phyloP scores from a whole-genome alignment of 345 rosid genomes.

The Punica granatum region DNA sequence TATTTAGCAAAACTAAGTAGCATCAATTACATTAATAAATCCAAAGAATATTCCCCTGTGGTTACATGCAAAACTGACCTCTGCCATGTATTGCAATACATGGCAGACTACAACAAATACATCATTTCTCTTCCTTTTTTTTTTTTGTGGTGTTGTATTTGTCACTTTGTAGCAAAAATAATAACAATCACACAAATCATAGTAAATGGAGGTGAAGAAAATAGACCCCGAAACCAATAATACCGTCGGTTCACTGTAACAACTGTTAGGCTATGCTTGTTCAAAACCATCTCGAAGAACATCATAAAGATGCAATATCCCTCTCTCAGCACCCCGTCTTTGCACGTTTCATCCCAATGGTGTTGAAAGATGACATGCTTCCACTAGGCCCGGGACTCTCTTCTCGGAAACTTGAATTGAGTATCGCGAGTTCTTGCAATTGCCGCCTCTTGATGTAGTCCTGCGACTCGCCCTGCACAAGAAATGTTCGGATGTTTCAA shows the following conservation, averaged over 20 bases:
- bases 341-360: slow-evolving; percentile 92
- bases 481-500: neutral
- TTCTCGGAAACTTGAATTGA: slow-evolving; percentile 87
- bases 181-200: slow-evolving; percentile 14
- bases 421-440: slow-evolving; percentile 74
- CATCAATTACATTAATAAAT: slow-evolving; percentile 48
- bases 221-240: slow-evolving; percentile 9
- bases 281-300: slow-evolving; percentile 15
- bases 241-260: slow-evolving; percentile 38
- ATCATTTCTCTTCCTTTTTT: slow-evolving; percentile 18
- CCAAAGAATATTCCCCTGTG: slow-evolving; percentile 35
- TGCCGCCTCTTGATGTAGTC: slow-evolving; percentile 92
- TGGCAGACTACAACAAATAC: slow-evolving; percentile 20
- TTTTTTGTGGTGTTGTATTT: slow-evolving; percentile 5
- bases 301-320: slow-evolving; percentile 6
- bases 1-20: slow-evolving; percentile 24
- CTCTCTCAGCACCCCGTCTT: slow-evolving; percentile 67
- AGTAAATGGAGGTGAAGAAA: slow-evolving; percentile 5
- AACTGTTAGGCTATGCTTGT: slow-evolving; percentile 43
- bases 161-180: slow-evolving; percentile 14
- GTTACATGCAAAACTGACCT: slow-evolving; percentile 27
- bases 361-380: slow-evolving; percentile 82
- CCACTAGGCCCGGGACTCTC: slow-evolving; percentile 95
- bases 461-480: slow-evolving; percentile 82
- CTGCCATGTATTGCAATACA: slow-evolving; percentile 13